Base-by-base conservation (phyloP, 2,329 filamentous ascomycete genomes). In the Diplodia intermedia region DNA sequence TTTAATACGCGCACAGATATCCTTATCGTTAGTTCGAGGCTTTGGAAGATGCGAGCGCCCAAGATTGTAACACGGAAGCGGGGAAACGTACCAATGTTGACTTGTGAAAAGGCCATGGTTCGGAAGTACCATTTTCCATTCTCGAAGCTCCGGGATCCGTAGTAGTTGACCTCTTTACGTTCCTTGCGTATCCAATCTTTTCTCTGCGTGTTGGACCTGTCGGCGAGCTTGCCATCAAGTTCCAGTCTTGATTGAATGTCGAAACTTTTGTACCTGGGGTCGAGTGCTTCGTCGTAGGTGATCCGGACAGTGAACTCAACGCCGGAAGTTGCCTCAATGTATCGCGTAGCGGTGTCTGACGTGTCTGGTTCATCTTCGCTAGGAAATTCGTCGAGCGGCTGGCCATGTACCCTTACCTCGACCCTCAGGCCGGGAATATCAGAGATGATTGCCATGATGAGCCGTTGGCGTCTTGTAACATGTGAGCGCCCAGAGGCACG, bases 391-490 rank as follows among this genome's bases (percentile, higher is more conserved):
- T 29, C 20, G 20, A 40, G 36, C 1, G 23, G 14, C 15, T 11
- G 20, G 14, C 38, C 14, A 29, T 47, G 9, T 5, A 60, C 56
- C 18, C 3, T 47, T 18, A 60, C 14, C 33, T 60, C 38, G 11
- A 26, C 56, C 3, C n/a, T 23, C 5, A 60, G 7, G 23, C 56
- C 56, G 7, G 56, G 56, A 43, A 60, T 15, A n/a, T 14, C 14
- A 12, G 38, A 14, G 5, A 60, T 15, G 56, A 60, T 47, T 15
- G 55, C 38, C 55, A 60, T 60, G n/a, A 15, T 11, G 20, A 60
- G n/a, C 7, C 20, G 43, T n/a, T 3, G 11, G 12, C 20, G 36
- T 29, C 14, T 29, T 14, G 33, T 14, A 15, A 38, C 40, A 9
- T 29, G 20, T 2, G 14, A 55, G 29, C 9, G 29, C 6, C 26